Conservation (phyloP, 208 protist species). For the Crithidia acanthocephali region DNA sequence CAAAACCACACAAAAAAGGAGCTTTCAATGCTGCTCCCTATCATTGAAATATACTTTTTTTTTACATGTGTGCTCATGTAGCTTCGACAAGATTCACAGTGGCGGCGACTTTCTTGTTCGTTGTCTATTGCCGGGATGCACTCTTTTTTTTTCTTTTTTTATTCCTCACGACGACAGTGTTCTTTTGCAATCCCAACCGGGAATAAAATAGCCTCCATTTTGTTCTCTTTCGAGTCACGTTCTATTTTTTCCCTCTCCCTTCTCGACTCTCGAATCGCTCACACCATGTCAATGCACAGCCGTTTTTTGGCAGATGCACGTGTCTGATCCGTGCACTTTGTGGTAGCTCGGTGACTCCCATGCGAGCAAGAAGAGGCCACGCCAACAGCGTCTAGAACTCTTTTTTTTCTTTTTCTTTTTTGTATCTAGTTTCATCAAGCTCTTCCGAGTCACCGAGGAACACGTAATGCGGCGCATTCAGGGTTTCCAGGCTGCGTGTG, state of each 20-base stretch:
- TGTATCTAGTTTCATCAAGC: not conserved
- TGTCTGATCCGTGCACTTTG: not conserved
- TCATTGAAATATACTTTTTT: not conserved
- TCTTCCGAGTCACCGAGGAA: not conserved
- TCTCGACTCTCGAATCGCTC: too few relatives aligned
- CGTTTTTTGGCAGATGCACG: not conserved
- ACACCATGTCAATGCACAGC: not conserved
- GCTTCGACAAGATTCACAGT: too few relatives aligned
- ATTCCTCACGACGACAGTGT: too few relatives aligned
- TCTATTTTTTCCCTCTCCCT: not conserved
- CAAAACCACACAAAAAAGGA: too few relatives aligned
- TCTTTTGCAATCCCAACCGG: too few relatives aligned
- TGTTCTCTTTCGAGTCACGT: not conserved
- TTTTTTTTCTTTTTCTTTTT: not conserved
- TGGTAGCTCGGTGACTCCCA: not conserved
- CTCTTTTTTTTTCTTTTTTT: not conserved
- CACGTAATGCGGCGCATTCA: constrained; percentile 17
- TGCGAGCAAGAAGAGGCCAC: not conserved
- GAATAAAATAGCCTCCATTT: too few relatives aligned
- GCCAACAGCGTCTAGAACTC: not conserved
- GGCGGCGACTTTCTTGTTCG: too few relatives aligned
- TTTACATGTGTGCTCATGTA: constrained; percentile 9
- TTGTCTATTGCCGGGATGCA: not conserved
- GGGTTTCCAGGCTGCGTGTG: constrained; percentile 4
- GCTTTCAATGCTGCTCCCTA: too few relatives aligned